Percentiles rank a stretch among this genome's conserved stretches.
Conservation (phyloP, 2,329 filamentous ascomycete species). For the Apiospora sp. region DNA sequence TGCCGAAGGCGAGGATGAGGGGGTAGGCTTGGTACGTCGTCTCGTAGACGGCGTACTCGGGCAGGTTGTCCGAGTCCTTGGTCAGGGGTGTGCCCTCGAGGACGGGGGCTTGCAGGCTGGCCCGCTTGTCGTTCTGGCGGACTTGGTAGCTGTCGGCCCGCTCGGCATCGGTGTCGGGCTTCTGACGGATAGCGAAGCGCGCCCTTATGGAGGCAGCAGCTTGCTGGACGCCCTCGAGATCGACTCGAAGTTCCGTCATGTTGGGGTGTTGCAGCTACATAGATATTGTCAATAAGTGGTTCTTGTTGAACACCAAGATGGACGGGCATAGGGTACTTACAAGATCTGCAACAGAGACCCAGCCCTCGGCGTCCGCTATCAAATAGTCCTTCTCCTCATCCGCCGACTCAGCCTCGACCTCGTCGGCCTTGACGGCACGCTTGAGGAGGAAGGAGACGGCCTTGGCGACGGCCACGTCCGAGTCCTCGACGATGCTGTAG, state of each 20-base stretch:
- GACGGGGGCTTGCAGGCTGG: constrained; percentile 36
- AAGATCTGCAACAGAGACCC: constrained; percentile 49
- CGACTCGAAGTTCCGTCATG: constrained; percentile 45
- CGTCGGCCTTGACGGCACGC: constrained; percentile 46
- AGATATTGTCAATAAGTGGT: constrained; percentile 24
- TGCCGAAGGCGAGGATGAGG: constrained; percentile 49
- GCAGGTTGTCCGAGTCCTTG: constrained; percentile 44
- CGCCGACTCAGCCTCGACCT: constrained; percentile 41
- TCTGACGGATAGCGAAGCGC: constrained; percentile 45
- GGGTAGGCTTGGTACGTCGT: constrained; percentile 55
- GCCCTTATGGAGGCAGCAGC: constrained; percentile 47
- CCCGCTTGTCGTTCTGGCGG: constrained; percentile 42
- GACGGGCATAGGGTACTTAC: constrained; percentile 40
- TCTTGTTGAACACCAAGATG: neutral
- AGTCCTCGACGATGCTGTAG: constrained; percentile 51
- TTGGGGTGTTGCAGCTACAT: constrained; percentile 46
- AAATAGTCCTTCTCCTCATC: constrained; percentile 41
- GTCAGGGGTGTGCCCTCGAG: constrained; percentile 43
- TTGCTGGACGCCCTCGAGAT: constrained; percentile 46
- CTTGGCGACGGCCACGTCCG: constrained; percentile 49
- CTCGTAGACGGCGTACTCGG: constrained; percentile 53
- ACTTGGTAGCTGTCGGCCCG: constrained; percentile 46
- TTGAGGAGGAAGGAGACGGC: constrained; percentile 52
- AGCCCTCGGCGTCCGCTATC: constrained; percentile 49
- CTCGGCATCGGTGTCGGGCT: constrained; percentile 34